Conservation (phyloP, 2,329 filamentous ascomycete species). For the Pseudopithomyces maydicus region DNA sequence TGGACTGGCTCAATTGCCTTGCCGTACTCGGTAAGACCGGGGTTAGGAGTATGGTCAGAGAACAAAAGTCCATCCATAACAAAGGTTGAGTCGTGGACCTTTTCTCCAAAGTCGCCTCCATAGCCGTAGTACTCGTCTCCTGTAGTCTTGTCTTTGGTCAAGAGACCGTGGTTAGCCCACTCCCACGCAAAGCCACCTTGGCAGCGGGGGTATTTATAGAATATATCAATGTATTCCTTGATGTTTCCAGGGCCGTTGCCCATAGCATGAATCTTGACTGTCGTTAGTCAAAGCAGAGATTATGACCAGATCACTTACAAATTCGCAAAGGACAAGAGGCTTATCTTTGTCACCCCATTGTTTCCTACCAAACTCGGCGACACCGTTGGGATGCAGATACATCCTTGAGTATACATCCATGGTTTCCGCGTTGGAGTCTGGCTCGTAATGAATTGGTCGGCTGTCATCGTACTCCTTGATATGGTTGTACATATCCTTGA, state of each 20-base stretch:
- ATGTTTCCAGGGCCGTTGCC: constrained; percentile 74
- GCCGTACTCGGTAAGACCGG: constrained; percentile 50
- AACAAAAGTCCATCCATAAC: constrained; percentile 52
- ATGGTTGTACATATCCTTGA: constrained; percentile 69
- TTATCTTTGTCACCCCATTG: constrained; percentile 46
- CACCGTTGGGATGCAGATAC: constrained; percentile 63
- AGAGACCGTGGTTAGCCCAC: constrained; percentile 52
- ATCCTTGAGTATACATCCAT: constrained; percentile 72
- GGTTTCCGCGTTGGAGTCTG: constrained; percentile 62
- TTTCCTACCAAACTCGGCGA: constrained; percentile 54
- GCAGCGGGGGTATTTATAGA: constrained; percentile 63
- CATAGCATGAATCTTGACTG: constrained; percentile 63
- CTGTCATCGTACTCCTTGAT: constrained; percentile 62
- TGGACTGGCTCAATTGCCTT: constrained; percentile 52
- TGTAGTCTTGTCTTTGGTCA: constrained; percentile 46
- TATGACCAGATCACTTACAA: constrained; percentile 31
- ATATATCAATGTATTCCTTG: constrained; percentile 69
- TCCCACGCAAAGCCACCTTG: constrained; percentile 65
- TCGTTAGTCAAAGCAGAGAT: not conserved
- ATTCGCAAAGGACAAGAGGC: constrained; percentile 64
- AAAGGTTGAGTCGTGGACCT: constrained; percentile 50
- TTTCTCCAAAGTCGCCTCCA: constrained; percentile 51
- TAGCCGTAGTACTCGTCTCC: constrained; percentile 49
- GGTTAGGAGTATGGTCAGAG: constrained; percentile 48
- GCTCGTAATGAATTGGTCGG: constrained; percentile 70